Conservation (phyloP, 805 yeast species). For the Monosporozyma solicola region DNA sequence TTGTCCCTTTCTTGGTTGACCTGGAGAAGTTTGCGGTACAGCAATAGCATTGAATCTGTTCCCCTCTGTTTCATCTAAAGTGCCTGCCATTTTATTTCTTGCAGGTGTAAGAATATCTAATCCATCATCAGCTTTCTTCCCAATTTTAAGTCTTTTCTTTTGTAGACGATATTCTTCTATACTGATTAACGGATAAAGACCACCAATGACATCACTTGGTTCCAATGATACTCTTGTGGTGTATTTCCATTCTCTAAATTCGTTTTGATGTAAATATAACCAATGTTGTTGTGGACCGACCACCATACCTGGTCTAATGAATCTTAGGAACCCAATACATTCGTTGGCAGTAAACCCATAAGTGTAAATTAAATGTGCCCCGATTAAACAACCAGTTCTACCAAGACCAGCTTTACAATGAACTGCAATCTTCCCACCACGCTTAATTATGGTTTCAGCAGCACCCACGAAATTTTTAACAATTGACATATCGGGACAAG, state of each 20-base stretch:
- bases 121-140: conserved; percentile 26
- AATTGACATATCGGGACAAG: conserved; percentile 91
- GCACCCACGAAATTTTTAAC: conserved; percentile 93
- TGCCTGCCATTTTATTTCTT: conserved; percentile 16
- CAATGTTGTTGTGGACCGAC: conserved; percentile 99
- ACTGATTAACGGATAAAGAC: conserved; percentile 51
- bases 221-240: conserved; percentile 72
- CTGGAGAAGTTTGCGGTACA: conserved; percentile 89
- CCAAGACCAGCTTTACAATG: conserved; percentile 98
- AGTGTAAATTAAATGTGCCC: conserved; percentile 92
- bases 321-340: conserved; percentile 92
- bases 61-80: conserved; percentile 22
- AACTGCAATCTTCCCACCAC: conserved; percentile 94
- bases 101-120: conserved; percentile 25
- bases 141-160: conserved; percentile 29
- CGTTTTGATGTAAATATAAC: conserved; percentile 92
- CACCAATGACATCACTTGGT: conserved; percentile 61
- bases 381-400: conserved; percentile 94
- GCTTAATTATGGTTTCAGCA: conserved; percentile 76
- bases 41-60: conserved; percentile 24
- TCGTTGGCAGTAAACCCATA: conserved; percentile 96
- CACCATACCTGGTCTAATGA: conserved; percentile 98
- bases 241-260: conserved; percentile 91
- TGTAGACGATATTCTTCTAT: conserved; percentile 54
- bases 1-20: conserved; percentile 81